Evolutionary conservation across 352 stramenopile species (phyloP), one percentile per base, ranked within the genome.

Genomic region (Phytophthora hibernalis): DNA sequence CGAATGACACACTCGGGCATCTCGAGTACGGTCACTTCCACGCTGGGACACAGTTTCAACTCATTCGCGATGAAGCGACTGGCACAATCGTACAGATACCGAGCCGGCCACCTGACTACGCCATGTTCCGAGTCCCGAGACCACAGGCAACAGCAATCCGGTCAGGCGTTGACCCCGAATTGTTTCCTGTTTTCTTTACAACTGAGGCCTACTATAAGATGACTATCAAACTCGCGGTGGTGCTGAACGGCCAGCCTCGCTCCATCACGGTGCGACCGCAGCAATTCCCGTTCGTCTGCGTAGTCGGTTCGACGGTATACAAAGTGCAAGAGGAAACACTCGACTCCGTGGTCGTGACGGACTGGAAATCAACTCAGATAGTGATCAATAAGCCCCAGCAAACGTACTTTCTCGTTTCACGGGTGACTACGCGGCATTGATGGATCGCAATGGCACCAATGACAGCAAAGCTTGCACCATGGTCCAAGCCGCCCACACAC

Each of bases 321-420:
- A 70, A 74, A 21, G 49, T 70, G 1, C 54, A 69, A 45, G 65
- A n/a, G 65, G 58, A 73, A 52, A 62, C 59, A 18, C 42, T 70
- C 1, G n/a, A 60, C 1, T 55, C 45, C 6, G 65, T 74, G 37
- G 66, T 69, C 33, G 33, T 40, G 33, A 40, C 33, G 33, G 33
- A 40, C 33, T 40, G 33, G 33, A 40, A 40, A 40, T 40, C 33
- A 40, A 40, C 33, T 16, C 33, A 40, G 33, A 40, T 9, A 16
- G 33, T 16, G 9, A 40, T 40, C 33, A 40, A 40, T 40, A 40
- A 40, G 33, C 33, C 33, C 33, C 33, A 40, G 33, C 33, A 40
- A 40, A 40, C 33, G 13, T 40, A 40, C 33, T 40, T 40, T 3
- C 33, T 40, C 33, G 33, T 40, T 40, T 40, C 33, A n/a, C n/a